phyloP scores from a whole-genome alignment of 2,329 filamentous ascomycete genomes.

The Scedosporium aurantiacum region DNA sequence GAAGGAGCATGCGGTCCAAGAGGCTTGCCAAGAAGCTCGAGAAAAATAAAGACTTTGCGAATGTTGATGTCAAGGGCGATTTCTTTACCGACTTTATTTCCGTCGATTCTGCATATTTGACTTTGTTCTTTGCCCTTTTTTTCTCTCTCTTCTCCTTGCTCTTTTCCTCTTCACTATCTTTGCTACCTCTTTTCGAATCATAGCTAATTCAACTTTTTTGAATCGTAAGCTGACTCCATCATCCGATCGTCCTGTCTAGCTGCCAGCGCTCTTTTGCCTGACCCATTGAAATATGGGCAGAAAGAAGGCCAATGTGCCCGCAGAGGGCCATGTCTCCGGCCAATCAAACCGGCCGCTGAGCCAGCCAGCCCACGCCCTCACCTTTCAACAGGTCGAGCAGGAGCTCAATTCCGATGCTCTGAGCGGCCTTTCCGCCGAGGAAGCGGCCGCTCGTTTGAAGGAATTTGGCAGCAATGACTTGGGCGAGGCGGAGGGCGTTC shows the following conservation, averaged over 20 bases:
- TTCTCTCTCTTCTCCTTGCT: neutral
- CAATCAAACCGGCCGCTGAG: constrained; percentile 31
- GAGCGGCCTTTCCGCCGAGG: constrained; percentile 39
- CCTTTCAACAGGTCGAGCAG: constrained; percentile 32
- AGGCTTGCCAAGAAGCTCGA: no score
- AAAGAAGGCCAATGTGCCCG: neutral
- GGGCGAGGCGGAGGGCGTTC: constrained; percentile 33
- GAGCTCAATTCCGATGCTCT: constrained; percentile 42
- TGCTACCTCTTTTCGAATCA: no score
- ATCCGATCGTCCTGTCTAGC: neutral
- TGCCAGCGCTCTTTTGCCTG: neutral
- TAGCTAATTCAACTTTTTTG: no score
- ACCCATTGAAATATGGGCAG: constrained; percentile 4
- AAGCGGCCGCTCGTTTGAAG: constrained; percentile 38
- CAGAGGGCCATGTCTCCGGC: constrained; percentile 18
- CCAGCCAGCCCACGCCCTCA: constrained; percentile 45
- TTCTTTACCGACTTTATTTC: no score
- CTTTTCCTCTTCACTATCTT: neutral
- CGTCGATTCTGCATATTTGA: neutral
- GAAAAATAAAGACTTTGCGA: no score
- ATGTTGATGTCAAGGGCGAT: no score
- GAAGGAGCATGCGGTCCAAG: no score
- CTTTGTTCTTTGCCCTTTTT: neutral
- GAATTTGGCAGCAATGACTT: constrained; percentile 50
- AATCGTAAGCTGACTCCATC: neutral